These are phyloP conservation scores for Boechera retrofracta DNA, from an alignment of 345 rosid species.

Conservation along the genomic window DNA sequence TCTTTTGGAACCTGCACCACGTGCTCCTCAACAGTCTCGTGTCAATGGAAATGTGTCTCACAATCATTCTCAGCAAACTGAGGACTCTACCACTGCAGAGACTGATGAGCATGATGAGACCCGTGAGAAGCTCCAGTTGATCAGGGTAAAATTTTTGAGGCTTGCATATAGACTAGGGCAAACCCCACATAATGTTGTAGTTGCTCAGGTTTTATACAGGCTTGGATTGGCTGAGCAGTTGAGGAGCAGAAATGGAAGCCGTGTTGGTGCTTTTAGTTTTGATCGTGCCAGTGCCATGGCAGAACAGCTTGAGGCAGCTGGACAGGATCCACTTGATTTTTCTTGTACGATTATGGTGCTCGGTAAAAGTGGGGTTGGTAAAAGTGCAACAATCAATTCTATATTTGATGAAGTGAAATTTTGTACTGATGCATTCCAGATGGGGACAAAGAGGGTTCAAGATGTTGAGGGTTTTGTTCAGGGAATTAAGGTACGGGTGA, in stretches of 20 bases:
- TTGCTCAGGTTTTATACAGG: conserved; percentile 97
- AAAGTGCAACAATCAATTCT: conserved; percentile 98
- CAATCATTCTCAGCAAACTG: conserved; percentile 71
- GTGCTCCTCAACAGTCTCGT: conserved; percentile 75
- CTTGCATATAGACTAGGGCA: conserved; percentile 98
- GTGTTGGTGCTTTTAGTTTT: conserved; percentile 98
- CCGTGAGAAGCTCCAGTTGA: conserved; percentile 97
- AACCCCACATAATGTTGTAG: conserved; percentile 98
- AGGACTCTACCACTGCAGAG: conserved; percentile 69
- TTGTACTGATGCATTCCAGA: conserved; percentile 86
- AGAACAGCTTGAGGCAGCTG: conserved; percentile 94
- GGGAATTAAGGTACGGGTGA: conserved; percentile 95
- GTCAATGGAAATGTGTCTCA: conserved; percentile 72
- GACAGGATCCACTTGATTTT: conserved; percentile 95
- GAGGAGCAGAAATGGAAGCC: conserved; percentile 96
- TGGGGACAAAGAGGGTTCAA: conserved; percentile 91
- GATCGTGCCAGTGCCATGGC: conserved; percentile 99
- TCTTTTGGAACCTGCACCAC: conserved; percentile 74
- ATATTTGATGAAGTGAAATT: conserved; percentile 92
- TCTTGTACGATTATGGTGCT: conserved; percentile 99
- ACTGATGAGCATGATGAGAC: conserved; percentile 89
- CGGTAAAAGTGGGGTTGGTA: conserved; percentile 98
- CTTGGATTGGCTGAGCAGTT: conserved; percentile 98
- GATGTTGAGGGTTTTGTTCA: conserved; percentile 96
- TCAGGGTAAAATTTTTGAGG: conserved; percentile 95